Evolutionary conservation across 768 basidiomycete genomes (phyloP), one percentile per base, ranked within the genome.

Genomic region (Boletellus emodensis): DNA sequence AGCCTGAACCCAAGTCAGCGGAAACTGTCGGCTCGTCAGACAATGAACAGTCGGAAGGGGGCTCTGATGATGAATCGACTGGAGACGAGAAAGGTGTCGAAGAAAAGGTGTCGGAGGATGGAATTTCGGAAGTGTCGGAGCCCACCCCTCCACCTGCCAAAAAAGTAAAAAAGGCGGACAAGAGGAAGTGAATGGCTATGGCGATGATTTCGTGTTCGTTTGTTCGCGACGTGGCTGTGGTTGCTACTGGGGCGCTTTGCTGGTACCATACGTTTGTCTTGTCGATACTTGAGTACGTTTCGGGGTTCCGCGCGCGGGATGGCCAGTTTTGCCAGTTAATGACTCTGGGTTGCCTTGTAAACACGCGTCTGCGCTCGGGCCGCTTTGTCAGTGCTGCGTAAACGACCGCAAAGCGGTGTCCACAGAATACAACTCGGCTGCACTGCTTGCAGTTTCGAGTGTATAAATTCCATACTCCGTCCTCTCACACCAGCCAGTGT

Each of bases 381-480:
- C 59, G 58, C 32, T 45, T 30, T 26, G 45, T 14, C 20, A 53
- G 46, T 44, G 54, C 58, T 55, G 59, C 35, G 57, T 48, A 66
- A 66, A 68, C 55, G 58, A 57, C 52, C 41, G 64, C 60, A 70
- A 68, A 68, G 64, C 68, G 17, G 51, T 58, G 66, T 63, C 66
- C 56, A 63, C 65, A 66, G 51, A 49, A 49, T 22, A 54, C 51
- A 57, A 58, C 47, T 42, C 41, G 34, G 4, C 33, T 44, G 54
- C 58, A 57, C 56, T 26, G 65, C 52, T 57, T 51, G 51, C 43
- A 26, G 35, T 26, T 33, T 44, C 26, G 40, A 14, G n/a, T 46
- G 40, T 64, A 68, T 68, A 59, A 62, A 67, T 33, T 12, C 60
- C 54, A 24, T 40, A 15, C 44, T 6, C 38, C 52, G 43, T 47